Percentiles rank a stretch among this genome's conserved stretches.
Evolutionary conservation across 2,329 filamentous ascomycete genomes (phyloP).

Genomic region (Ambrosiella cleistominuta): DNA sequence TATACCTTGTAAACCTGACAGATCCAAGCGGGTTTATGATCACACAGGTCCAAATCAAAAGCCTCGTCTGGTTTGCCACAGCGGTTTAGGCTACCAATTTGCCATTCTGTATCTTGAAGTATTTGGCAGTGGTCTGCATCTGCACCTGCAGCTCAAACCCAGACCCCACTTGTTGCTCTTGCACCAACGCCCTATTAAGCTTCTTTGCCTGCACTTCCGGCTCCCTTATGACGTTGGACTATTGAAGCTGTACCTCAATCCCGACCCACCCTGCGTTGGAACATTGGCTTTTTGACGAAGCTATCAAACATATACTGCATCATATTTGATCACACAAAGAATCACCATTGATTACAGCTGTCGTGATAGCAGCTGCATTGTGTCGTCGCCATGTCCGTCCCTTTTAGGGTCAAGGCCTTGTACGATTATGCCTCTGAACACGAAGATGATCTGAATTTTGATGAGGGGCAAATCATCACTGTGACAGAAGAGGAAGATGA

Average conservation of each 20-base stretch:
- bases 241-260: not conserved
- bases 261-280: not conserved
- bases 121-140: not conserved
- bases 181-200: not conserved
- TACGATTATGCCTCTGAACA: slow-evolving; percentile 88
- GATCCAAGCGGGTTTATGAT: no score
- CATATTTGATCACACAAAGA: not conserved
- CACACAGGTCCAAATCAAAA: no score
- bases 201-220: not conserved
- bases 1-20: not conserved
- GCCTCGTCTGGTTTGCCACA: not conserved
- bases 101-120: not conserved
- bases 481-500: slow-evolving; percentile 83
- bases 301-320: not conserved
- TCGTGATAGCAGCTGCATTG: not conserved
- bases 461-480: slow-evolving; percentile 73
- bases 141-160: not conserved
- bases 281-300: not conserved
- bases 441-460: slow-evolving; percentile 86
- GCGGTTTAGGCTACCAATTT: not conserved
- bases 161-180: slow-evolving; percentile 1
- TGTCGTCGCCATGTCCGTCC: slow-evolving; percentile 17
- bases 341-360: not conserved
- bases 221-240: not conserved
- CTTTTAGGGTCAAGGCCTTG: slow-evolving; percentile 88